A percentile compares a stretch with the other conserved stretches of the same genome.
Evolutionary conservation across 2,329 filamentous ascomycete genomes (phyloP).

Genomic region (Xylariaceae sp.): DNA sequence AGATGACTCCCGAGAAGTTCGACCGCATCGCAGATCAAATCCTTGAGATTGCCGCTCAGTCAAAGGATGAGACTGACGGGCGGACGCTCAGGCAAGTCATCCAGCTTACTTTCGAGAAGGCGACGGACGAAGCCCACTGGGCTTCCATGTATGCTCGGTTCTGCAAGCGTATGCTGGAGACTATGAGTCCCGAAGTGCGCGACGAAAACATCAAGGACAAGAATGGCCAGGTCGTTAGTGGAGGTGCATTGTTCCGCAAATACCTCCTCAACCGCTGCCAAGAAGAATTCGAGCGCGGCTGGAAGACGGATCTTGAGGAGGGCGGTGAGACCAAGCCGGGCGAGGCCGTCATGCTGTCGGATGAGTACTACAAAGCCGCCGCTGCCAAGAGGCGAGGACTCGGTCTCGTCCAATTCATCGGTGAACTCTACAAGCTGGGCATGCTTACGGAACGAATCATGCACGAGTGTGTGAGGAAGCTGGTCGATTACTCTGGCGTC

Average conservation of each 20-base stretch:
- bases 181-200: slow-evolving; percentile 88
- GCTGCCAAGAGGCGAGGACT: slow-evolving; percentile 95
- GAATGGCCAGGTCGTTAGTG: slow-evolving; percentile 77
- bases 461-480: slow-evolving; percentile 97
- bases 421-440: slow-evolving; percentile 95
- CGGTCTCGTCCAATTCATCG: slow-evolving; percentile 97
- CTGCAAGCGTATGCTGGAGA: slow-evolving; percentile 93
- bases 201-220: slow-evolving; percentile 94
- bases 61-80: slow-evolving; percentile 89
- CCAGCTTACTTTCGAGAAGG: slow-evolving; percentile 98
- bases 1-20: slow-evolving; percentile 99
- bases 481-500: slow-evolving; percentile 88
- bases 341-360: slow-evolving; percentile 79
- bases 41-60: slow-evolving; percentile 84
- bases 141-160: slow-evolving; percentile 98
- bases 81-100: slow-evolving; percentile 95
- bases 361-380: slow-evolving; percentile 91
- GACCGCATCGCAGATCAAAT: slow-evolving; percentile 76
- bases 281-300: slow-evolving; percentile 97
- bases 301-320: slow-evolving; percentile 78
- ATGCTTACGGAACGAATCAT: slow-evolving; percentile 99
- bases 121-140: slow-evolving; percentile 97
- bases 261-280: slow-evolving; percentile 98
- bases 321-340: slow-evolving; percentile 53
- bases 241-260: slow-evolving; percentile 93